Evolutionary conservation across 257 asterid species (phyloP).

Genomic region (Solanum piurae): DNA sequence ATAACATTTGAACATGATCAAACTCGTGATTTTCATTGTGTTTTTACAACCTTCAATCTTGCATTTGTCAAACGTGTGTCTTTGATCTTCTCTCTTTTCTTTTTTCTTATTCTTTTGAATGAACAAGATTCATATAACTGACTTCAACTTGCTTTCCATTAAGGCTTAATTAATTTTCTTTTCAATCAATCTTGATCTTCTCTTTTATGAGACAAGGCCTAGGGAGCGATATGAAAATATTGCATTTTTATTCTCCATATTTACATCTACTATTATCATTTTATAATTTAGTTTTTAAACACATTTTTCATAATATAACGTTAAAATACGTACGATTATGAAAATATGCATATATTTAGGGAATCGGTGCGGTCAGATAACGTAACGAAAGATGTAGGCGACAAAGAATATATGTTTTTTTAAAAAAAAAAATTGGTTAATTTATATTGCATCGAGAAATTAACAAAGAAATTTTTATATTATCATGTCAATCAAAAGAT

Average conservation of each 20-base stretch:
- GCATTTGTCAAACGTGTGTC: background rate
- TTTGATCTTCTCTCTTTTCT: background rate
- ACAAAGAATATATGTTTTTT: background rate
- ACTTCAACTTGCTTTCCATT: background rate
- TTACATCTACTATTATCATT: background rate
- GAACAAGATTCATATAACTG: background rate
- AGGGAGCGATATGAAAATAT: background rate
- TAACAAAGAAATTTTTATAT: background rate
- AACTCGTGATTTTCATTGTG: background rate
- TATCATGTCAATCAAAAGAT: background rate
- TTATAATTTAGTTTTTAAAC: background rate
- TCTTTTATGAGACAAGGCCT: background rate
- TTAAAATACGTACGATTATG: background rate
- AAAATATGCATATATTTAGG: background rate
- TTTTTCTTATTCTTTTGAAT: background rate
- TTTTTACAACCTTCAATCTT: background rate
- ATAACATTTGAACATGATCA: background rate
- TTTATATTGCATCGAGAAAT: background rate
- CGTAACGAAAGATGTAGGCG: background rate
- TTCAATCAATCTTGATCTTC: background rate
- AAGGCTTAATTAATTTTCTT: background rate
- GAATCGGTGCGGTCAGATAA: background rate
- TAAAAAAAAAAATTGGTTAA: background rate
- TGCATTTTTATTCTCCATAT: background rate
- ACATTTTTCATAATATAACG: background rate